Evolutionary conservation across 208 protist genomes (phyloP).

Genomic region (Trypanosoma platydactyli): DNA sequence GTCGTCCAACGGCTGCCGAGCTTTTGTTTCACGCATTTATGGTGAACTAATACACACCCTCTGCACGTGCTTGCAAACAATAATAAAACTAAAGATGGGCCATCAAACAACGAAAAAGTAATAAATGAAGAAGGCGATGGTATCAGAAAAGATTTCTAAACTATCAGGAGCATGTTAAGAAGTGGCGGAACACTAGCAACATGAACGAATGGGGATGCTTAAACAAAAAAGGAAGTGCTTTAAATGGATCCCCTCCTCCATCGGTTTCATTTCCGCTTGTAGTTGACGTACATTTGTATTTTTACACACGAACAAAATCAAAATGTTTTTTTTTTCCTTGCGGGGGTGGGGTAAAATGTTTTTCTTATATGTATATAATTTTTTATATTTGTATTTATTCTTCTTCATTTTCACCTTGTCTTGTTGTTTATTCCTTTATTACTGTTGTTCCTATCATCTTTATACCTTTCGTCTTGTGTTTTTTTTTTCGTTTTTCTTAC

Average conservation of each 20-base stretch:
- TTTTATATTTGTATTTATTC: slow-evolving; percentile 13
- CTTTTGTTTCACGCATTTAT: slow-evolving; percentile 60
- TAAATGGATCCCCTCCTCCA: background rate
- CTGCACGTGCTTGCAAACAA: no score
- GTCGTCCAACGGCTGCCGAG: slow-evolving; percentile 40
- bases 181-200: no score
- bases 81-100: no score
- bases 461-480: slow-evolving; percentile 8
- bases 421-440: slow-evolving; percentile 21
- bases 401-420: slow-evolving; percentile 23
- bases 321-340: background rate
- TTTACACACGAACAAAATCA: no score
- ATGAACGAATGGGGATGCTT: no score
- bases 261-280: background rate
- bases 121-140: no score
- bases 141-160: no score
- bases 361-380: background rate
- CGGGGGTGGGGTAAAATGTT: no score
- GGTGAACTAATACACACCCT: slow-evolving; percentile 19
- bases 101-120: no score
- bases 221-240: no score
- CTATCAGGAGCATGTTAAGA: no score
- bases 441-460: background rate
- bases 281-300: background rate
- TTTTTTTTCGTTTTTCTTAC: slow-evolving; percentile 11